Base-by-base conservation (phyloP, 352 stramenopile species). In the Globisporangium parvum region DNA sequence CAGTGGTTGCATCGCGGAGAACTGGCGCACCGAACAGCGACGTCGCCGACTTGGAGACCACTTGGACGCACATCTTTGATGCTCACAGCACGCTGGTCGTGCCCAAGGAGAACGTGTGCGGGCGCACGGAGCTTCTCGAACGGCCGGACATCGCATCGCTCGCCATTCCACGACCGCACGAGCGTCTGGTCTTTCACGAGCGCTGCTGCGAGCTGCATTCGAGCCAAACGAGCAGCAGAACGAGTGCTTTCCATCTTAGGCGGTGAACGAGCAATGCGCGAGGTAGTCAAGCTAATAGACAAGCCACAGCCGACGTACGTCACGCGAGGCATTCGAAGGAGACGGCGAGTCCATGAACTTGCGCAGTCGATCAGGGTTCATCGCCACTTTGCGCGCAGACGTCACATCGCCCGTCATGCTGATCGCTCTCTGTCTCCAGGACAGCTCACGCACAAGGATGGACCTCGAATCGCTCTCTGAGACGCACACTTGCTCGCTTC, bases 311-410 rank as follows among this genome's bases (percentile, higher is more conserved):
- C 12, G 20, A 49, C 26, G 53, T n/a, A 68, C 62, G 8, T 77
- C 61, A 2, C 72, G 70, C 11, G 62, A 57, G 1, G 60, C 56
- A 58, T 86, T 88, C 9, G 45, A 41, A 18, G 73, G 33, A 14
- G 55, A 70, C 1, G 77, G 77, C n/a, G 65, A 77, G 55, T 88
- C 77, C 24, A 88, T 76, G 35, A 88, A 66, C 48, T 82, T 80
- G n/a, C 60, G 75, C 23, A 88, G 65, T 23, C 77, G 62, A n/a
- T 68, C 63, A 1, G 75, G 77, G 37, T 88, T 66, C 55, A 85
- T 69, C 12, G 77, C 71, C 52, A 67, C 71, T 54, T 70, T 78
- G 11, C 51, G 44, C 20, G 60, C 31, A 12, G 6, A 52, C 46
- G 67, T 78, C n/a, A 39, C 35, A 46, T 65, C 63, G 46, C 60